Evolutionary conservation across 768 basidiomycete species (phyloP).

Genomic region (Chalciporus chontae): DNA sequence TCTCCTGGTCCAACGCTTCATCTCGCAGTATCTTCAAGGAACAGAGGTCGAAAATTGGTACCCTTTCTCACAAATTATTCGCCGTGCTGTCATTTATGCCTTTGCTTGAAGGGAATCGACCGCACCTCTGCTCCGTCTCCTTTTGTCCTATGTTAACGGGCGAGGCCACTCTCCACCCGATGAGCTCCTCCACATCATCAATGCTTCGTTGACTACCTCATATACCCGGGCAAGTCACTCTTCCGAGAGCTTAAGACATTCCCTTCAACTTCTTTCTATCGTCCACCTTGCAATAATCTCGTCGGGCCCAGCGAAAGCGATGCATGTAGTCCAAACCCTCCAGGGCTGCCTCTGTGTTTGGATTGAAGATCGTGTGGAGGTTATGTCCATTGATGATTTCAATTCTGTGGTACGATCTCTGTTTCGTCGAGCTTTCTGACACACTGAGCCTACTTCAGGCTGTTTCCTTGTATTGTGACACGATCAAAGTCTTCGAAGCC

Average conservation of each 20-base stretch:
- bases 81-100: conserved; percentile 7
- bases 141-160: conserved; percentile 11
- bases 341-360: conserved; percentile 43
- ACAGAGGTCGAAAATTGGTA: conserved; percentile 24
- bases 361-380: conserved; percentile 46
- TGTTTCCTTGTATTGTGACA: conserved; percentile 41
- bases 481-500: conserved; percentile 38
- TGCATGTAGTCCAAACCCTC: conserved; percentile 35
- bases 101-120: conserved; percentile 19
- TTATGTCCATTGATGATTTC: conserved; percentile 43
- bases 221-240: conserved; percentile 30
- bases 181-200: conserved; percentile 28
- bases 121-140: conserved; percentile 13
- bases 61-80: background rate
- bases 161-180: conserved; percentile 10
- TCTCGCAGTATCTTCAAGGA: conserved; percentile 11
- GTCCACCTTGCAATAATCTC: conserved; percentile 34
- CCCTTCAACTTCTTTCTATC: conserved; percentile 36
- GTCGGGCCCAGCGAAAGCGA: conserved; percentile 25
- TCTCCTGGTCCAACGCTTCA: conserved; percentile 13
- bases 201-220: conserved; percentile 29
- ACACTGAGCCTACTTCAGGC: conserved; percentile 16
- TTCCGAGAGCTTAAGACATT: conserved; percentile 25
- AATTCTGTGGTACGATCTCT: conserved; percentile 42
- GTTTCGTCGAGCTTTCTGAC: background rate